Base-by-base conservation (phyloP, 208 protist genomes). In the Crithidia acanthocephali region DNA sequence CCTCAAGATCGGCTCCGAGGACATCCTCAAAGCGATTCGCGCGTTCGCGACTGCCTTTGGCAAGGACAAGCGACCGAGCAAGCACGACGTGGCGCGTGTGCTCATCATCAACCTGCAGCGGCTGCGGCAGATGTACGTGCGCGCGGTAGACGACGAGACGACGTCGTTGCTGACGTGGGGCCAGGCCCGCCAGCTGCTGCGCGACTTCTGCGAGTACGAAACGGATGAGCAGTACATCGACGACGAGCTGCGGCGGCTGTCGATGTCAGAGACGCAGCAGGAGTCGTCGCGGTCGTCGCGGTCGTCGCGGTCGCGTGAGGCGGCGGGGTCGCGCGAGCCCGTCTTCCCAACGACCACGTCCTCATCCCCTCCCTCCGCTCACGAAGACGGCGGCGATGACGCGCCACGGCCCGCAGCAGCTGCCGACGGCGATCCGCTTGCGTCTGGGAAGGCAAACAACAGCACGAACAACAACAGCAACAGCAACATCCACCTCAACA, bases 171-270 rank as follows among this genome's bases (percentile, higher is more conserved):
- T 93, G 37, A 79, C 74, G n/a, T 47, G 79, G 20, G 65, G 23
- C 10, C 74, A 80, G 60, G 77, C 87, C 7, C 59, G 80, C 45
- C 47, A 72, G 28, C 74, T 96, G 3, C 80, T 96, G 28, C 63
- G 80, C 23, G 74, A 91, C 67, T 94, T 87, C 59, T 96, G 92
- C 69, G 92, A 96, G 79, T 96, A 94, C 72, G 68, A 83, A 45
- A 80, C 80, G 59, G 87, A 71, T 50, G 88, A 90, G 65, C 40
- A 81, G 53, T 76, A 84, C 37, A 81, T 91, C 28, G 58, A 82
- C 47, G 56, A 45, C 23, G 63, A 60, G 44, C 74, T 76, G 48
- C 68, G 48, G 23, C 33, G 27, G 30, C 11, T 72, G 23, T n/a
- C 69, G 13, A 60, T 56, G 45, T 40, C 47, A 10, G 22, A 32